Evolutionary conservation across 1,284 basidiomycete genomes (phyloP).

Genomic region (Microbotryomycetes sp.): DNA sequence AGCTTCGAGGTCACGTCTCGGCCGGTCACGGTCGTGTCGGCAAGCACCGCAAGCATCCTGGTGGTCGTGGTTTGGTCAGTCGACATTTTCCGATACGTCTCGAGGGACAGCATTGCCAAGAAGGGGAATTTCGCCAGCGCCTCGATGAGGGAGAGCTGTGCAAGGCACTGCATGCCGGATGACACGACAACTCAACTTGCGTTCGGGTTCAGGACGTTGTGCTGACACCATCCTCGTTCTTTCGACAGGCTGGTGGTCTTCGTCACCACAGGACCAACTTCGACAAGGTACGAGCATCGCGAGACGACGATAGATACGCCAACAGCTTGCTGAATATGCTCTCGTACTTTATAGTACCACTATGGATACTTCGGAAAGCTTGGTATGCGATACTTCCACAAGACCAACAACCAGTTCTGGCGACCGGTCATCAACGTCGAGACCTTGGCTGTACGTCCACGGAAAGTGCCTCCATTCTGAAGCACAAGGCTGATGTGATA

Average conservation of each 20-base stretch:
- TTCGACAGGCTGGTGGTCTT: constrained; percentile 76
- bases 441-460: constrained; percentile 51
- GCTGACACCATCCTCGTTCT: neutral
- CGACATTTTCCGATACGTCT: neutral
- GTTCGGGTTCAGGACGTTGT: neutral
- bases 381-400: constrained; percentile 94
- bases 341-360: constrained; percentile 66
- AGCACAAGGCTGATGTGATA: no score
- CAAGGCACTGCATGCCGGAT: no score
- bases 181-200: neutral
- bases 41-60: constrained; percentile 99
- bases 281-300: constrained; percentile 42
- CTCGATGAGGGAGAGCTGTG: no score
- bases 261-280: constrained; percentile 85
- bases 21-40: constrained; percentile 99
- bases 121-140: no score
- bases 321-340: no score
- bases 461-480: no score
- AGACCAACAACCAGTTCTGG: constrained; percentile 85
- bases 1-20: constrained; percentile 97
- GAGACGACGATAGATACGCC: no score
- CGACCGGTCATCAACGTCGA: constrained; percentile 94
- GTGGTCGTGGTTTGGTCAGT: constrained; percentile 87
- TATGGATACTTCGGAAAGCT: constrained; percentile 97
- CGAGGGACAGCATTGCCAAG: no score